These are phyloP conservation scores for Thermothielavioides terrestris DNA, from an alignment of 495 filamentous ascomycete species.

Conservation along the genomic window DNA sequence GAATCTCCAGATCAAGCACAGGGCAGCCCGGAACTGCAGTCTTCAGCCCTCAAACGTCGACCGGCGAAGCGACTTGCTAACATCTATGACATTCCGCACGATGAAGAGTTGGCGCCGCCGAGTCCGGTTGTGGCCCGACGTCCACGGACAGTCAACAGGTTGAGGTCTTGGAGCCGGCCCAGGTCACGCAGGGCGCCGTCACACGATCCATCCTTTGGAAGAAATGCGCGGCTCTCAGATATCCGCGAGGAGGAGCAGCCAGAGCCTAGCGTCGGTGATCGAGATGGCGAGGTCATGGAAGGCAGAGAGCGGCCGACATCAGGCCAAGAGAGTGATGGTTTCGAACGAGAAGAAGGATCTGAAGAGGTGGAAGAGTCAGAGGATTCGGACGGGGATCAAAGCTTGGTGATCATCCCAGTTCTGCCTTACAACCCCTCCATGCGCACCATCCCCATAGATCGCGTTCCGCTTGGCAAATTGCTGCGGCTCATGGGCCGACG, in stretches of 20 bases:
- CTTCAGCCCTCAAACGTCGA: not conserved
- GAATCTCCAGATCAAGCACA: not conserved
- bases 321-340: not conserved
- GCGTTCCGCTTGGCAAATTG: not conserved
- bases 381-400: not conserved
- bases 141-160: not conserved
- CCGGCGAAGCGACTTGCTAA: not conserved
- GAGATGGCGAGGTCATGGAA: not conserved
- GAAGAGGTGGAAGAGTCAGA: not conserved
- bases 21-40: slow-evolving; percentile 7
- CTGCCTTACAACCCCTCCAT: not conserved
- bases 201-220: not conserved
- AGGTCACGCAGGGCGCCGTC: not conserved
- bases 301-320: not conserved
- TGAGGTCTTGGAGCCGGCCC: not conserved
- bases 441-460: not conserved
- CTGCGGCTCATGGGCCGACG: not conserved
- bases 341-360: not conserved
- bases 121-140: not conserved
- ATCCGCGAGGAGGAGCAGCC: not conserved
- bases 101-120: not conserved
- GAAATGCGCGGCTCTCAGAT: not conserved
- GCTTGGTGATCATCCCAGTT: not conserved
- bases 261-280: not conserved
- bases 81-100: not conserved